Evolutionary conservation across 192 early-diverging fungal genomes (phyloP).

Genomic region (Globomyces pollinis-pini): DNA sequence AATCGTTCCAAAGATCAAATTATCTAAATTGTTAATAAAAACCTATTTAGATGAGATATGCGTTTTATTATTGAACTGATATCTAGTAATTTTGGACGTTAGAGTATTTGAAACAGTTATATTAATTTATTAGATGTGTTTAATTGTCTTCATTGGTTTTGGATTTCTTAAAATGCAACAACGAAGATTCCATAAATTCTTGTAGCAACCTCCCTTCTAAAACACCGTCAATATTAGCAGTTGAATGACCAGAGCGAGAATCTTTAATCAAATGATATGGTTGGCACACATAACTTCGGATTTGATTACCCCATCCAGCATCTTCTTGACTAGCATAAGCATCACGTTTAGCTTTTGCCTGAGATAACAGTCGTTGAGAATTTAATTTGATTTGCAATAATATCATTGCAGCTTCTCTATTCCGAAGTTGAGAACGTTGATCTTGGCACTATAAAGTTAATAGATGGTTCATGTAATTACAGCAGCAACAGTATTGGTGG

Average conservation of each 20-base stretch:
- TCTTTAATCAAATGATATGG: slow-evolving; percentile 62
- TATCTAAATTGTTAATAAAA: slow-evolving; percentile 9
- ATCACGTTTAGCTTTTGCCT: slow-evolving; percentile 17
- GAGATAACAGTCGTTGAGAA: slow-evolving; percentile 37
- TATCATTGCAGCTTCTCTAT: slow-evolving; percentile 79
- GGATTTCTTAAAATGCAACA: too few species aligned
- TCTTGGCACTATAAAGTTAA: slow-evolving; percentile 72
- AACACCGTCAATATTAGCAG: slow-evolving; percentile 36
- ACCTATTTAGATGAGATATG: too few species aligned
- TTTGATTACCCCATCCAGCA: slow-evolving; percentile 49
- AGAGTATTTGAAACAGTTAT: too few species aligned
- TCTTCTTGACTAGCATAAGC: slow-evolving; percentile 4
- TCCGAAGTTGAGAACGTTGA: slow-evolving; percentile 89
- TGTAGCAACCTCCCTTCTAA: slow-evolving; percentile 49
- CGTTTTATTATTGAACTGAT: too few species aligned
- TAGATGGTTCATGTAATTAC: too few species aligned
- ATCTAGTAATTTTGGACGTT: too few species aligned
- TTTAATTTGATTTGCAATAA: slow-evolving; percentile 69
- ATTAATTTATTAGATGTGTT: too few species aligned
- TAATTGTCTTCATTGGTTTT: too few species aligned
- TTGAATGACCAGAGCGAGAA: slow-evolving; percentile 36
- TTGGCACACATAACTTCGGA: slow-evolving; percentile 51
- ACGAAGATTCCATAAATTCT: slow-evolving; percentile 17
- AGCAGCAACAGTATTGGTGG: too few species aligned
- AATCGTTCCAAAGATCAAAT: slow-evolving; percentile 21